Percentiles rank a stretch among this genome's conserved stretches.
phyloP scores from a whole-genome alignment of 2,329 filamentous ascomycete species.

The Ophiostoma fasciatum region DNA sequence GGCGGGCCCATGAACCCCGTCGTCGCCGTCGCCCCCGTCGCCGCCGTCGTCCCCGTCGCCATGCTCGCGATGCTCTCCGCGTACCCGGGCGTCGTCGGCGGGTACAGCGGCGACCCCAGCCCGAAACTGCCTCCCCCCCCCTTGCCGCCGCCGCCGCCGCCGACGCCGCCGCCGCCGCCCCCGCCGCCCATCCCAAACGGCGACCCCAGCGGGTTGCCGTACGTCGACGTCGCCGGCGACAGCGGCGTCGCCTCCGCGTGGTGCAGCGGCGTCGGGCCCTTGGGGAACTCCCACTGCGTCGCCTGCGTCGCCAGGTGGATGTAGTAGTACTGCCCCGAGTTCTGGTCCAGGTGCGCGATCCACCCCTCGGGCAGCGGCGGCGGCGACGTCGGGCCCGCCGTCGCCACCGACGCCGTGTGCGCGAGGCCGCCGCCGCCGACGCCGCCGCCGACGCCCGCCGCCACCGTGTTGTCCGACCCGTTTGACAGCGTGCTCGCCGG shows the following conservation, averaged over 20 bases:
- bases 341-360: constrained; percentile 93
- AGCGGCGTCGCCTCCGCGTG: constrained; percentile 69
- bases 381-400: constrained; percentile 59
- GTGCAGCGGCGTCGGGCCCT: constrained; percentile 79
- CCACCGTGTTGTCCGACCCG: constrained; percentile 30
- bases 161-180: no score
- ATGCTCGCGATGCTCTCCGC: constrained; percentile 78
- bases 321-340: constrained; percentile 96
- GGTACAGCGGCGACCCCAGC: constrained; percentile 69
- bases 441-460: constrained; percentile 40
- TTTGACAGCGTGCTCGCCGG: constrained; percentile 28
- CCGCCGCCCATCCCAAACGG: constrained; percentile 54
- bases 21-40: constrained; percentile 55
- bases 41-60: constrained; percentile 52
- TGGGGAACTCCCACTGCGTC: constrained; percentile 98
- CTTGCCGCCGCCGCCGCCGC: no score
- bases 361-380: constrained; percentile 92
- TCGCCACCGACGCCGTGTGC: constrained; percentile 29
- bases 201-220: constrained; percentile 58
- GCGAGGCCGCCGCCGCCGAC: constrained; percentile 58
- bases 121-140: no score
- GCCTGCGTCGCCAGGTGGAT: constrained; percentile 91
- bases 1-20: constrained; percentile 83
- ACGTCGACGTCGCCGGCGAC: constrained; percentile 66
- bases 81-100: constrained; percentile 71